Percentiles rank a stretch among this genome's conserved stretches.
phyloP scores from a whole-genome alignment of 108 stramenopile species.

The Phaeodactylum tricornutum region DNA sequence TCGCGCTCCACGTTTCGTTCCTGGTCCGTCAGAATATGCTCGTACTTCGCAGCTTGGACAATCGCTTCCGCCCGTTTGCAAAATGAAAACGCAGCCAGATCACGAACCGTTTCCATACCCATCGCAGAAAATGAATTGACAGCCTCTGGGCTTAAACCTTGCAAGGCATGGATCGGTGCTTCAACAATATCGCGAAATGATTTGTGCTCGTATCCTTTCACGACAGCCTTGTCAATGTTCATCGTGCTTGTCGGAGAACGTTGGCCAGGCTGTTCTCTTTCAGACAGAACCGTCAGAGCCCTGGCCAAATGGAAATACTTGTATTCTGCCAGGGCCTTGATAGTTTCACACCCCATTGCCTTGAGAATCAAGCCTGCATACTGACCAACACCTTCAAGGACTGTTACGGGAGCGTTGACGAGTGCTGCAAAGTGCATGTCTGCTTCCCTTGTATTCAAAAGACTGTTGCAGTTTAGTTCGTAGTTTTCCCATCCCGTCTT shows the following conservation, averaged over 20 bases:
- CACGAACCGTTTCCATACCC: constrained; percentile 21
- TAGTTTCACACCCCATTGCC: background rate
- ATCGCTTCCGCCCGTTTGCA: constrained; percentile 33
- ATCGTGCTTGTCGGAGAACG: constrained; percentile 6
- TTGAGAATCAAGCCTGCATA: constrained; percentile 6
- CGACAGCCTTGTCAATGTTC: constrained; percentile 37
- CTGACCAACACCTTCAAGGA: constrained; percentile 21
- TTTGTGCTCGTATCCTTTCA: constrained; percentile 29
- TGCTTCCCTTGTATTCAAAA: no score
- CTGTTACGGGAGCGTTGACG: constrained; percentile 3
- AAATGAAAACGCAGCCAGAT: constrained; percentile 25
- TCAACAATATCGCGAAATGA: constrained; percentile 28
- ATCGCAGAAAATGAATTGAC: constrained; percentile 9
- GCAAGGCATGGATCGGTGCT: constrained; percentile 22
- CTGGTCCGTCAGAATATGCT: constrained; percentile 7
- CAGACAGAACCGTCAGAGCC: constrained; percentile 19
- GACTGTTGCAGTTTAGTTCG: no score
- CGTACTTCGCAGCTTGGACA: constrained; percentile 14
- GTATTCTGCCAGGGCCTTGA: constrained; percentile 26
- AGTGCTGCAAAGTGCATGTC: background rate
- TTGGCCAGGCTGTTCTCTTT: constrained; percentile 14
- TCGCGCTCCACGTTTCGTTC: background rate
- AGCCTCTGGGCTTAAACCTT: constrained; percentile 16
- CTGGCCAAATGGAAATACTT: constrained; percentile 25
- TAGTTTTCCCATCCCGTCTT: no score